Evolutionary conservation across 805 yeast species (phyloP).

Genomic region (Lachancea sp.): DNA sequence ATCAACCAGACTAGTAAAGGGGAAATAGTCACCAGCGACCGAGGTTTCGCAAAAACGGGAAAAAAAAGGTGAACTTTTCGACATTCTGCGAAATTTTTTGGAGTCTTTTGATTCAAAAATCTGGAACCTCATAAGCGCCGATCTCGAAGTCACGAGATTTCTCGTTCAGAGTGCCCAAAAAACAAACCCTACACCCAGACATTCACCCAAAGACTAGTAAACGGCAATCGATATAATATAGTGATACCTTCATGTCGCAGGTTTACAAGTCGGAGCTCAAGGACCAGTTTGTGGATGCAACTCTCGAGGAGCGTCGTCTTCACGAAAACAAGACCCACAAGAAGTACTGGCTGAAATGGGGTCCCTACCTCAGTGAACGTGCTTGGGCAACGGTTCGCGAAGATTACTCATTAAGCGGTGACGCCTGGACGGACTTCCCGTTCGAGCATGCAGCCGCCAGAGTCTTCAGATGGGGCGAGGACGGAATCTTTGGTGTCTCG

Average conservation of each 20-base stretch:
- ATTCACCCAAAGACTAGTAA: too few species aligned
- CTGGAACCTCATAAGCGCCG: too few species aligned
- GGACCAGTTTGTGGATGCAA: constrained; percentile 21
- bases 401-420: constrained; percentile 79
- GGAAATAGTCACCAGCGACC: too few species aligned
- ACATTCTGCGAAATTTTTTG: too few species aligned
- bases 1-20: too few species aligned
- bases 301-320: constrained; percentile 34
- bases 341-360: constrained; percentile 82
- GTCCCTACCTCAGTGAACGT: constrained; percentile 82
- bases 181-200: too few species aligned
- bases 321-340: constrained; percentile 29
- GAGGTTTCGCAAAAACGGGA: too few species aligned
- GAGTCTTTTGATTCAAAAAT: too few species aligned
- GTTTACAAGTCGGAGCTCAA: constrained; percentile 12
- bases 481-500: constrained; percentile 84
- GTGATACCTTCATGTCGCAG: constrained; percentile 7
- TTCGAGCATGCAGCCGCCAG: constrained; percentile 78
- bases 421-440: constrained; percentile 86
- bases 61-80: too few species aligned
- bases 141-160: too few species aligned
- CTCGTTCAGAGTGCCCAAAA: too few species aligned
- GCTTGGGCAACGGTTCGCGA: constrained; percentile 85
- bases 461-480: constrained; percentile 92
- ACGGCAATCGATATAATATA: too few species aligned